These are phyloP conservation scores for Chytriomyces sp. DNA, from an alignment of 192 early-diverging fungal genomes.

Conservation along the genomic window DNA sequence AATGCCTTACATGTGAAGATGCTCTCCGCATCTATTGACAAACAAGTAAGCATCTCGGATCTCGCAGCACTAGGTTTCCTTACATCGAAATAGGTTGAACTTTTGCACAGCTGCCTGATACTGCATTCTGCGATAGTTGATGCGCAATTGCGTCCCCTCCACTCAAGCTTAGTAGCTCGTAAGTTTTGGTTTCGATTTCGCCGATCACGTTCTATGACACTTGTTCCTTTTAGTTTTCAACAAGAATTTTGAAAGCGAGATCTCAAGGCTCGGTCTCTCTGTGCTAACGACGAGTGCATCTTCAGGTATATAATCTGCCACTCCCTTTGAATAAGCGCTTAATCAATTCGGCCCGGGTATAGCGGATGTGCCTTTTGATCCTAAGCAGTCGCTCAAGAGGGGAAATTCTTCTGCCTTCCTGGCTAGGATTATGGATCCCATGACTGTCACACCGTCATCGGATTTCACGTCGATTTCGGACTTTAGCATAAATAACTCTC, in stretches of 20 bases:
- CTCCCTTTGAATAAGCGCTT: neutral
- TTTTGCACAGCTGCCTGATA: slow-evolving; percentile 61
- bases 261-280: slow-evolving; percentile 31
- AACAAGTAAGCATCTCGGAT: slow-evolving; percentile 55
- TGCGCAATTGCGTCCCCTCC: slow-evolving; percentile 71
- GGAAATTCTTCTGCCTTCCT: neutral
- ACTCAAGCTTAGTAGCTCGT: slow-evolving; percentile 50
- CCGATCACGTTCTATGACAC: neutral
- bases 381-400: neutral
- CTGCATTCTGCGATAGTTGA: slow-evolving; percentile 65
- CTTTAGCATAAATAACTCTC: neutral
- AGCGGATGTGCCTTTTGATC: neutral
- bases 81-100: too few relatives aligned
- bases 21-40: slow-evolving; percentile 61
- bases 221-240: slow-evolving; percentile 56
- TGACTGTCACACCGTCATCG: neutral
- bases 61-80: too few relatives aligned
- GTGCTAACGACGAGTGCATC: neutral
- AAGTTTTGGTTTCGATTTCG: slow-evolving; percentile 1
- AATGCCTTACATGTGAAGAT: slow-evolving; percentile 40
- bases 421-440: neutral
- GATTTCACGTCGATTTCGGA: neutral
- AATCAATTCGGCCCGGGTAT: neutral
- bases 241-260: slow-evolving; percentile 71
- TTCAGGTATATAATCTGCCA: neutral